Evolutionary conservation across 345 rosid genomes (phyloP).

Genomic region (Combretum micranthum): DNA sequence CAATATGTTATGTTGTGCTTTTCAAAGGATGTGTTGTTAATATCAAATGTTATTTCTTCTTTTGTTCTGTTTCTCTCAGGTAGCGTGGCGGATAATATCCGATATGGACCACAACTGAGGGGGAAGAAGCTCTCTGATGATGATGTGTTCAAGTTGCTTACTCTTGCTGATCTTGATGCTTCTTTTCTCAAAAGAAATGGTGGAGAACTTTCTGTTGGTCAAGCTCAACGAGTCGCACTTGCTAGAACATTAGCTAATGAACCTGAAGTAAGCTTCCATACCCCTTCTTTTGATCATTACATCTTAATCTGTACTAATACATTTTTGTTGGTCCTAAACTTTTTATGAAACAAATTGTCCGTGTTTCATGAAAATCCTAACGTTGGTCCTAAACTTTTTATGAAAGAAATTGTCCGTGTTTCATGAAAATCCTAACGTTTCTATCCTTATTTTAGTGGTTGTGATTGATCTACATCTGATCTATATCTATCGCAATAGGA

Average conservation of each 20-base stretch:
- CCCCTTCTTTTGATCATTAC: neutral
- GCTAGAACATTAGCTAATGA: constrained; percentile 86
- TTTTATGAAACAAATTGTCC: neutral
- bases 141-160: constrained; percentile 51
- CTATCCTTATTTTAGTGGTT: too few species aligned
- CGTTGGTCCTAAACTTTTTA: neutral
- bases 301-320: neutral
- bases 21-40: too few species aligned
- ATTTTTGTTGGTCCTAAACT: neutral
- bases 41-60: neutral
- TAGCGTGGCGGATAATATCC: constrained; percentile 69
- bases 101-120: constrained; percentile 70
- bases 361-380: too few species aligned
- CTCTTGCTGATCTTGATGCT: constrained; percentile 69
- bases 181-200: constrained; percentile 44
- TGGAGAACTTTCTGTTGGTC: constrained; percentile 70
- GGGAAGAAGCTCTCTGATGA: constrained; percentile 54
- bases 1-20: too few species aligned
- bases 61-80: constrained; percentile 30
- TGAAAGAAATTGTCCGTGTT: too few species aligned
- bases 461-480: too few species aligned
- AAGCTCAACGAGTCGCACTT: constrained; percentile 92
- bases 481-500: too few species aligned
- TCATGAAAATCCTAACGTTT: too few species aligned
- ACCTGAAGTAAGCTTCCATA: constrained; percentile 42